These are phyloP conservation scores for Tetracladium setigerum DNA, from an alignment of 495 filamentous ascomycete species.

Conservation along the genomic window DNA sequence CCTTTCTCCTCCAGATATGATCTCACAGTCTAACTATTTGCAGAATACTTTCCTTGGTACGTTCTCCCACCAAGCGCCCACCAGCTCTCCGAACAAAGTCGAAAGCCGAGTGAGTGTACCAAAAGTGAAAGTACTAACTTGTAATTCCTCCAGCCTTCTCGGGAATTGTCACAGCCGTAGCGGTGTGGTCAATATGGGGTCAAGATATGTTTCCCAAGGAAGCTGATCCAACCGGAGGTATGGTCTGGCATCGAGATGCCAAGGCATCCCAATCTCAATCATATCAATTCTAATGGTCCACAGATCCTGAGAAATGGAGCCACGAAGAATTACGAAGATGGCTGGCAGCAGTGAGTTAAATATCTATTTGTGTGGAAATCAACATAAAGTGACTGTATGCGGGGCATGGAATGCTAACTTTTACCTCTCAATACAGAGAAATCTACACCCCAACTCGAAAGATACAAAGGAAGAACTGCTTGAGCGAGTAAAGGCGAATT, in stretches of 20 bases:
- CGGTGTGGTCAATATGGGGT: slow-evolving; percentile 79
- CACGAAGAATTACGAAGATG: slow-evolving; percentile 63
- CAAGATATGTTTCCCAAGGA: slow-evolving; percentile 67
- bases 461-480: slow-evolving; percentile 71
- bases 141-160: slow-evolving; percentile 50
- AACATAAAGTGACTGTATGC: background rate
- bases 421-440: slow-evolving; percentile 47
- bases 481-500: slow-evolving; percentile 72
- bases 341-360: slow-evolving; percentile 62
- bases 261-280: background rate
- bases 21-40: slow-evolving; percentile 10
- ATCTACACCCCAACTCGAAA: slow-evolving; percentile 55
- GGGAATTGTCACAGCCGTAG: slow-evolving; percentile 75
- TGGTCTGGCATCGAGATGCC: slow-evolving; percentile 3
- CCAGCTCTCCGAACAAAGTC: background rate
- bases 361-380: background rate
- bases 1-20: background rate
- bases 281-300: background rate
- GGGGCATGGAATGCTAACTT: background rate
- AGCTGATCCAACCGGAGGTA: slow-evolving; percentile 69
- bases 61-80: background rate
- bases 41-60: slow-evolving; percentile 50
- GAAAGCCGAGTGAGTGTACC: background rate
- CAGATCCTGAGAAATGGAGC: slow-evolving; percentile 67
- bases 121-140: too few relatives aligned